Conservation (phyloP, 1,139 yeast genomes). For the Kluyveromyces sp. region DNA sequence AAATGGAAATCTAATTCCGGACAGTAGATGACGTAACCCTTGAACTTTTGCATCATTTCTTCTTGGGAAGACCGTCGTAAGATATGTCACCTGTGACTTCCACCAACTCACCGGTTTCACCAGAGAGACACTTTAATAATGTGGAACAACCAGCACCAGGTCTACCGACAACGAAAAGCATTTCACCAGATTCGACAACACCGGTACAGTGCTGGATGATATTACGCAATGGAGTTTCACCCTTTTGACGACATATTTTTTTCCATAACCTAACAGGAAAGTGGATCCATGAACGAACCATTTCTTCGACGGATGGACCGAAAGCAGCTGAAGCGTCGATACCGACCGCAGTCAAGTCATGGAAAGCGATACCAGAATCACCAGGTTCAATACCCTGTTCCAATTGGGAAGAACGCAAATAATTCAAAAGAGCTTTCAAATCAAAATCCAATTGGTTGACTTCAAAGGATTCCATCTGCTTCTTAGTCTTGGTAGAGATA, state of each 20-base stretch:
- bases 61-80: slow-evolving; percentile 46
- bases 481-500: slow-evolving; percentile 35
- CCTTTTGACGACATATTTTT: slow-evolving; percentile 25
- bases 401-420: slow-evolving; percentile 29
- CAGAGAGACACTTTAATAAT: slow-evolving; percentile 46
- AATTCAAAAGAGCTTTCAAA: slow-evolving; percentile 34
- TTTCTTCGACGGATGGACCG: slow-evolving; percentile 42
- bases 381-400: slow-evolving; percentile 42
- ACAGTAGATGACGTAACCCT: slow-evolving; percentile 48
- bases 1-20: slow-evolving; percentile 58
- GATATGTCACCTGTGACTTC: slow-evolving; percentile 38
- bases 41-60: slow-evolving; percentile 43
- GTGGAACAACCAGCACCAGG: slow-evolving; percentile 67
- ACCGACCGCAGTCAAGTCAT: slow-evolving; percentile 41
- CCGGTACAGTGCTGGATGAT: slow-evolving; percentile 42
- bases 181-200: slow-evolving; percentile 50
- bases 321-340: slow-evolving; percentile 45
- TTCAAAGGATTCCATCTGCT: slow-evolving; percentile 32
- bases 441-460: slow-evolving; percentile 36
- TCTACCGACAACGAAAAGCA: slow-evolving; percentile 54
- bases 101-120: slow-evolving; percentile 39
- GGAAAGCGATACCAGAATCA: slow-evolving; percentile 43
- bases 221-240: slow-evolving; percentile 36
- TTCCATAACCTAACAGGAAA: slow-evolving; percentile 26
- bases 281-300: slow-evolving; percentile 30